Evolutionary conservation across 331 rosid genomes (phyloP), one percentile per base, ranked within the genome.

Genomic region (Malus hybrid): DNA sequence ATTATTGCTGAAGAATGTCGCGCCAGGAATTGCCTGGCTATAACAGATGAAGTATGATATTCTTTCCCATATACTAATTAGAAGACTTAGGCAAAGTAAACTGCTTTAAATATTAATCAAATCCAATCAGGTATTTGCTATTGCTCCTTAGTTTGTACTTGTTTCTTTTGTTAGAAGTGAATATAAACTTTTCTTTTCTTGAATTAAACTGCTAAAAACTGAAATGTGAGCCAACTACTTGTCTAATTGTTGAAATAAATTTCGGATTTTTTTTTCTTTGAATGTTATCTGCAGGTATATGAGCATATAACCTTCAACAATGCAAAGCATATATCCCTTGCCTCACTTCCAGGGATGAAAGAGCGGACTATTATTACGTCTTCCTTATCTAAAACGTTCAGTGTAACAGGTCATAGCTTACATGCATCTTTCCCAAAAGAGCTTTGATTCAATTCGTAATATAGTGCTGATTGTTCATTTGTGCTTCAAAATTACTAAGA

Each of bases 291-390:
- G 71, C 85, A 88, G 98, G 96, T 91, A 12, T 89, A 93, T 22
- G 97, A 91, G 80, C 84, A 91, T 77, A 77, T 91, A 72, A 89
- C 92, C 28, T 91, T 78, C 65, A 89, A 81, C 63, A 77, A 75
- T 34, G 84, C 74, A 72, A 86, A 88, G 68, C 98, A 93, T 78
- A 77, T 80, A 52, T 91, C 94, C 70, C 93, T 93, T 33, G 98
- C 91, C 78, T 78, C 96, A 18, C 80, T 93, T 53, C 84, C 89
- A 28, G 96, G 89, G 81, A 93, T 93, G 98, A 90, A 86, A 79
- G 89, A 78, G 69, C 85, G 93, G 84, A 89, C 98, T 26, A 71
- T 93, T 63, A 86, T 89, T 79, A 91, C 97, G 14, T 93, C 98
- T 26, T 93, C 98, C 28, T 74, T 93, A 77, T 89, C 96, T 44